Conservation (phyloP, 768 basidiomycete species). For the Mycena albidolilacea region DNA sequence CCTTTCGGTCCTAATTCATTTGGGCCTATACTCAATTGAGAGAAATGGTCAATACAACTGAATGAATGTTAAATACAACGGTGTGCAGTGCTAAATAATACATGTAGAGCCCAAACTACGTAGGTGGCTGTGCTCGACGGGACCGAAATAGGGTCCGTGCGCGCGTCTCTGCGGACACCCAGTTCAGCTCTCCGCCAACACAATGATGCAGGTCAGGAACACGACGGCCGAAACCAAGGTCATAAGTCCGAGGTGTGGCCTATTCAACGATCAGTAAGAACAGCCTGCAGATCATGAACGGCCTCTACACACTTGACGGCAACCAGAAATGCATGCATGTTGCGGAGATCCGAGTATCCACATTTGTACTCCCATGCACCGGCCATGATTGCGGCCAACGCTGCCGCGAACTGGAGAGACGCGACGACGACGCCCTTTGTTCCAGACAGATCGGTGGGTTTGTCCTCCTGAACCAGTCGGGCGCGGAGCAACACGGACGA, state of each 20-base stretch:
- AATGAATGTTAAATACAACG: too few relatives aligned
- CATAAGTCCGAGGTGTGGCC: constrained; percentile 69
- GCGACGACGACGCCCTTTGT: constrained; percentile 63
- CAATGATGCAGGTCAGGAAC: constrained; percentile 66
- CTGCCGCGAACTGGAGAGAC: constrained; percentile 65
- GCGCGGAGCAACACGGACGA: constrained; percentile 75
- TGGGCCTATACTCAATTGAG: neutral
- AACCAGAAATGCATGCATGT: constrained; percentile 71
- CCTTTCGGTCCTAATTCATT: neutral
- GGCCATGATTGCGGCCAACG: constrained; percentile 67
- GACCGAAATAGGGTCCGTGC: neutral
- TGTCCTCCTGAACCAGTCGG: constrained; percentile 66
- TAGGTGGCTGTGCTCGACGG: too few relatives aligned
- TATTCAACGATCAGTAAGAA: constrained; percentile 42
- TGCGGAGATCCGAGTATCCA: constrained; percentile 69
- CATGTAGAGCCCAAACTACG: too few relatives aligned
- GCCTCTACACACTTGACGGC: constrained; percentile 64
- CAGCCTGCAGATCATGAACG: neutral
- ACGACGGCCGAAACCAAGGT: constrained; percentile 62
- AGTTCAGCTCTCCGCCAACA: constrained; percentile 53
- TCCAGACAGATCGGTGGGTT: constrained; percentile 42
- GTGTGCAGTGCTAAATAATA: too few relatives aligned
- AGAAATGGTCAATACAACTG: neutral
- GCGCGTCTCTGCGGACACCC: neutral
- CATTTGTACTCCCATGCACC: constrained; percentile 79